Evolutionary conservation across 164 flowering plant species (phyloP), one percentile per base, ranked within the genome.

Genomic region (Umbilicus rupestris): DNA sequence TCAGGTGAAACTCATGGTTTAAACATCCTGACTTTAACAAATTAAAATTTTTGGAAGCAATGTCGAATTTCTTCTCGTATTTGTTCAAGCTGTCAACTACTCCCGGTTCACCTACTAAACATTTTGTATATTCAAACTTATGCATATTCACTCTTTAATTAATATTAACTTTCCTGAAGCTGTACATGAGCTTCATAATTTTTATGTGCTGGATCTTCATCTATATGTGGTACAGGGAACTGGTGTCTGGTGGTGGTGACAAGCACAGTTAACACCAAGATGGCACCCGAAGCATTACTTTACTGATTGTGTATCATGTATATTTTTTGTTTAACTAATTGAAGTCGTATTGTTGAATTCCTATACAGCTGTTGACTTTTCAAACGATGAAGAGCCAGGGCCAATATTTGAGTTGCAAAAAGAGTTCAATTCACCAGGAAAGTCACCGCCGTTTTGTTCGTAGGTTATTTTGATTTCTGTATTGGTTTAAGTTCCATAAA

Each of bases 381-480:
- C 82, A 17, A 94, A 95, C 65, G 97, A 95, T 66, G 91, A 83
- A 57, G 83, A 86, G 26, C 95, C 98, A 24, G 80, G 87, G 91
- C 89, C 96, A 30, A 85, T 84, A 67, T 94, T 94, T 78, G 68
- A 83, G 77, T 70, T 94, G 82, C 98, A 94, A 77, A 87, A 87
- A 79, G 72, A 89, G 74, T 94, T 79, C 76, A 94, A 94, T 78
- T 80, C 88, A 47, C 96, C 95, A 19, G 98, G 97, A 73, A 87
- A 82, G 78, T 94, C 98, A 35, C 98, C 98, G 64, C 86, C 97
- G 47, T 87, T 94, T 66, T 82, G 88, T 45, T 66, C 95, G 97
- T 88, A 31, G 72, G 96, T 82, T 68, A 74, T 69, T 7, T 37
- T 5, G 10, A 3, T 49, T 49, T 58, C 22, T 26, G 33, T 15